Evolutionary conservation across 2,329 filamentous ascomycete genomes (phyloP).

Genomic region (Furcasterigmium furcatum): DNA sequence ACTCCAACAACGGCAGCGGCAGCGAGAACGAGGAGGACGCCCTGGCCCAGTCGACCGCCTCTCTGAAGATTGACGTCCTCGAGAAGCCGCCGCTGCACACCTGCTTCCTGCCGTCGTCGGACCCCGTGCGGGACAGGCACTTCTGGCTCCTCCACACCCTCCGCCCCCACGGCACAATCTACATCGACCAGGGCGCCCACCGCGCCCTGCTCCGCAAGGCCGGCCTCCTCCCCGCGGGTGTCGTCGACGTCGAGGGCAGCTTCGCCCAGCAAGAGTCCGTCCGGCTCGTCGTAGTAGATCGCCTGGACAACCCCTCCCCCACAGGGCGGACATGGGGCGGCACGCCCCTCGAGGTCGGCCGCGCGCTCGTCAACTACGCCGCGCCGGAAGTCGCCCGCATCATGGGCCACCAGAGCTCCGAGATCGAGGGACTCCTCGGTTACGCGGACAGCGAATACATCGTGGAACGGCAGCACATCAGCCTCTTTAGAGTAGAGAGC

Average conservation of each 20-base stretch:
- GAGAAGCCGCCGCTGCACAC: conserved; percentile 73
- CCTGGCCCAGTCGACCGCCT: conserved; percentile 35
- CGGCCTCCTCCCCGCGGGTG: conserved; percentile 83
- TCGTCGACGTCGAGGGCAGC: conserved; percentile 82
- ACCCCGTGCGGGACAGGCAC: conserved; percentile 86
- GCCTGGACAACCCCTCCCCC: conserved; percentile 32
- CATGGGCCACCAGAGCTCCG: conserved; percentile 76
- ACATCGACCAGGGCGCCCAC: conserved; percentile 89
- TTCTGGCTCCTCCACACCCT: conserved; percentile 97
- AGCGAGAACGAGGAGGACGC: conserved; percentile 22
- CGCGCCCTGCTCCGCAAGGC: conserved; percentile 78
- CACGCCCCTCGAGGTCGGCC: conserved; percentile 69
- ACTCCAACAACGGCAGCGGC: conserved; percentile 8
- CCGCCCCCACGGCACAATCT: conserved; percentile 83
- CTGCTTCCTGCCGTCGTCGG: conserved; percentile 79
- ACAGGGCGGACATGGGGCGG: conserved; percentile 46
- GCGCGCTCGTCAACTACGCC: conserved; percentile 92
- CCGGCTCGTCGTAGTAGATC: conserved; percentile 75
- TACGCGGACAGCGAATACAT: conserved; percentile 97
- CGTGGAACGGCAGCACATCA: conserved; percentile 82
- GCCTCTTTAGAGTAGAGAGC: conserved; percentile 60
- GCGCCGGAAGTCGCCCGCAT: conserved; percentile 79
- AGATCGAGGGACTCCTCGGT: conserved; percentile 77
- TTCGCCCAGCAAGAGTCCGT: conserved; percentile 95
- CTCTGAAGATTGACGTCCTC: conserved; percentile 32